Conservation (phyloP, 2,329 filamentous ascomycete species). For the Paracorniculantispora psalliotae region DNA sequence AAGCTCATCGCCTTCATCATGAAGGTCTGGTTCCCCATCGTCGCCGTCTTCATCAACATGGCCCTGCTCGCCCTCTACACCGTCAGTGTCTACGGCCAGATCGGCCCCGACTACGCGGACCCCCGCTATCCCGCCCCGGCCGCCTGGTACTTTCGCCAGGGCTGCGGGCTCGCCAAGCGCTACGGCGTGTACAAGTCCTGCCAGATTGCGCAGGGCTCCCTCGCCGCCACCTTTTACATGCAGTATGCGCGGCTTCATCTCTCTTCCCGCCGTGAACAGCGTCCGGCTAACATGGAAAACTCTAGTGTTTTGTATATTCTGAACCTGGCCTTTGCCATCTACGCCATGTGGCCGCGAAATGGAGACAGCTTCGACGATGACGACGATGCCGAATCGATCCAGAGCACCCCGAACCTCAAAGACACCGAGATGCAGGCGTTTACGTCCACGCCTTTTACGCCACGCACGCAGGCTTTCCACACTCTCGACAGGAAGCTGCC, state of each 20-base stretch:
- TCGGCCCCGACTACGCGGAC: slow-evolving; percentile 68
- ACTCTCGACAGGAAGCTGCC: slow-evolving; percentile 55
- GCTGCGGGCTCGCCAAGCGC: slow-evolving; percentile 56
- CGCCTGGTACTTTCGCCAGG: slow-evolving; percentile 71
- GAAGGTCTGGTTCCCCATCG: slow-evolving; percentile 63
- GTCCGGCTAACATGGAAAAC: background rate
- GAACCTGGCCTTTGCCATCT: slow-evolving; percentile 56
- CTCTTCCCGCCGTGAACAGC: background rate
- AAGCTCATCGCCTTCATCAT: slow-evolving; percentile 67
- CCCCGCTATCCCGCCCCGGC: slow-evolving; percentile 53
- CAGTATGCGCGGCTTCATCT: slow-evolving; percentile 63
- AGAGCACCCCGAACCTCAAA: slow-evolving; percentile 27
- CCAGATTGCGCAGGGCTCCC: slow-evolving; percentile 61
- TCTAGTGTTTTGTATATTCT: slow-evolving; percentile 54
- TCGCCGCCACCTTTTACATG: slow-evolving; percentile 61
- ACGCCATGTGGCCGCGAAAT: slow-evolving; percentile 53
- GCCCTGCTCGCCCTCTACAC: slow-evolving; percentile 58
- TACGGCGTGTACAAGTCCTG: slow-evolving; percentile 55
- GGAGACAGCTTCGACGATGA: slow-evolving; percentile 42
- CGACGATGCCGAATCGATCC: slow-evolving; percentile 34
- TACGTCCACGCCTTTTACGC: slow-evolving; percentile 50
- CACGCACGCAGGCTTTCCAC: slow-evolving; percentile 63
- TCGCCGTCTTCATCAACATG: slow-evolving; percentile 55
- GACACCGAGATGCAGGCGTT: slow-evolving; percentile 57
- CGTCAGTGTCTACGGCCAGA: slow-evolving; percentile 64